Evolutionary conservation across 225 moss, liverwort and hornwort species (phyloP).

Genomic region (Neckera pumila): DNA sequence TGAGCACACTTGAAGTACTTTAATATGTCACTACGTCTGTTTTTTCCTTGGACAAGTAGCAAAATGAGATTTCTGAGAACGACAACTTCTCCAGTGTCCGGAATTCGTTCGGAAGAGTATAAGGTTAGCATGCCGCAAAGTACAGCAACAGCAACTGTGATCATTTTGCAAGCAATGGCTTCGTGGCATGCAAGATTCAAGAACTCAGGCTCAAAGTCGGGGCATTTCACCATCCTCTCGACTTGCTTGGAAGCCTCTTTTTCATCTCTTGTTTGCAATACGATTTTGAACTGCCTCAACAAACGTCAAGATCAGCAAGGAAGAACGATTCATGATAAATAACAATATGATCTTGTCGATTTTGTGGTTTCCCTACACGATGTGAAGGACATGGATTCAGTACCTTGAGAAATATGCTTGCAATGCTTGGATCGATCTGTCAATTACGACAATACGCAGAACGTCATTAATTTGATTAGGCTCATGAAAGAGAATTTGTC

Average conservation of each 20-base stretch:
- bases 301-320: too few species aligned
- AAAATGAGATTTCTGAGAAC: slow-evolving; percentile 62
- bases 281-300: too few species aligned
- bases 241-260: too few species aligned
- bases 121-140: slow-evolving; percentile 50
- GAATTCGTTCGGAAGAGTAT: slow-evolving; percentile 14
- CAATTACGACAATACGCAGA: neutral
- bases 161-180: slow-evolving; percentile 48
- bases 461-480: neutral
- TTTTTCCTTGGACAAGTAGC: slow-evolving; percentile 38
- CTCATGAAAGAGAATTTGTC: neutral
- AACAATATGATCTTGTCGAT: neutral
- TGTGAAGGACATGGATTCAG: neutral
- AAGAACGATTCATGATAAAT: too few species aligned
- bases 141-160: slow-evolving; percentile 38
- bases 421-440: slow-evolving; percentile 67
- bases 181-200: too few species aligned
- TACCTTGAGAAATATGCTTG: slow-evolving; percentile 74
- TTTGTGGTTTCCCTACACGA: neutral
- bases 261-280: too few species aligned
- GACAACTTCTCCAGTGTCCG: slow-evolving; percentile 34
- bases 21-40: slow-evolving; percentile 18
- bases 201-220: too few species aligned
- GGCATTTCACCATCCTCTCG: too few species aligned
- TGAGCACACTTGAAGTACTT: slow-evolving; percentile 55